Evolutionary conservation across 148 eudicot genomes (phyloP).

Genomic region (Fagopyrum tataricum): DNA sequence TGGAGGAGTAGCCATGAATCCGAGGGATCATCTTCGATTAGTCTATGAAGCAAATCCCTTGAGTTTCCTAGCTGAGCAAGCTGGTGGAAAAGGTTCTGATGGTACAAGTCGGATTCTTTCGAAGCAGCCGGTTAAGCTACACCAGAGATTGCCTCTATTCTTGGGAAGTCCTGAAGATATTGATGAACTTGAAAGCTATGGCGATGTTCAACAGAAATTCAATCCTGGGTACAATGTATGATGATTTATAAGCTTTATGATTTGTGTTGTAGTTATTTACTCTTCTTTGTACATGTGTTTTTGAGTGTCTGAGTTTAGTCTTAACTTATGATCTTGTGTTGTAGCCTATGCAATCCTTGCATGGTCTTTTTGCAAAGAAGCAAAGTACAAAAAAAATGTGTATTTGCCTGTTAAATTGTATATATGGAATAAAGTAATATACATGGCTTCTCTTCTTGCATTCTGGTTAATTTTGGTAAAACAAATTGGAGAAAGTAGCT

Average conservation of each 20-base stretch:
- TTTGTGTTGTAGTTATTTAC: not conserved
- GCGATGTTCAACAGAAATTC: conserved; percentile 84
- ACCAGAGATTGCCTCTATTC: conserved; percentile 83
- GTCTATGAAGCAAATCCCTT: conserved; percentile 94
- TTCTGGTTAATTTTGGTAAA: too few relatives aligned
- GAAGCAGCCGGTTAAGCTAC: conserved; percentile 74
- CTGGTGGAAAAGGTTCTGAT: conserved; percentile 93
- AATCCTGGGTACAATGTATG: conserved; percentile 96
- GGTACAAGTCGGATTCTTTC: conserved; percentile 73
- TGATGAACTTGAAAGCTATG: conserved; percentile 82
- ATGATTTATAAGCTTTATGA: not conserved
- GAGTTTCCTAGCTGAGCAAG: conserved; percentile 84
- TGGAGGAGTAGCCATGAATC: conserved; percentile 97
- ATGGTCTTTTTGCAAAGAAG: not conserved
- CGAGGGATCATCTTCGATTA: conserved; percentile 93
- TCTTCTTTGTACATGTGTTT: too few relatives aligned
- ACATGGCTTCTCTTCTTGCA: not conserved
- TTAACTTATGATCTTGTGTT: not conserved
- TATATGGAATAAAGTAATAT: not conserved
- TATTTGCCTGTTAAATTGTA: not conserved
- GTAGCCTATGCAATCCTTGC: not conserved
- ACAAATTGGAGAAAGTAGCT: too few relatives aligned
- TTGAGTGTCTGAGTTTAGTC: not conserved
- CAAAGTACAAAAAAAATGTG: not conserved
- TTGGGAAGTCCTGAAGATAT: conserved; percentile 90